Evolutionary conservation across 495 filamentous ascomycete genomes (phyloP).

Genomic region (Achaetomiella virescens): DNA sequence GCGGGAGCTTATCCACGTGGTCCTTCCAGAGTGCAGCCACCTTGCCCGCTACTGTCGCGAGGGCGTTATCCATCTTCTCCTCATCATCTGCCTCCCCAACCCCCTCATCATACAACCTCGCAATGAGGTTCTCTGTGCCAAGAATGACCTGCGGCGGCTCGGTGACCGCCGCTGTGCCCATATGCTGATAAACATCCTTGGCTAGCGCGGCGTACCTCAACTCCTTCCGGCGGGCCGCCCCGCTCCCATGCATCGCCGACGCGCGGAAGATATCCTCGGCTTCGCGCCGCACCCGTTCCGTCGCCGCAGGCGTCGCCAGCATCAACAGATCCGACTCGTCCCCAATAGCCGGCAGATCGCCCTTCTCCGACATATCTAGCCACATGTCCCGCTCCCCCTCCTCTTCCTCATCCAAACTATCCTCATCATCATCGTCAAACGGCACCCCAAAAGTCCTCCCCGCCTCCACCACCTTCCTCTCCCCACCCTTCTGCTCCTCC

Average conservation of each 20-base stretch:
- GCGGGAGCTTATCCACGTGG: slow-evolving; percentile 41
- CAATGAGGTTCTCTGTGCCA: slow-evolving; percentile 48
- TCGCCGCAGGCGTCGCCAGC: slow-evolving; percentile 42
- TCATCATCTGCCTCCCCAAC: slow-evolving; percentile 47
- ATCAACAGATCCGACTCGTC: slow-evolving; percentile 41
- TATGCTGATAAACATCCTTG: slow-evolving; percentile 44
- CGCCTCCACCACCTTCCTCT: slow-evolving; percentile 18
- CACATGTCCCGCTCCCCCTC: slow-evolving; percentile 29
- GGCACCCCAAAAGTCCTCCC: slow-evolving; percentile 32
- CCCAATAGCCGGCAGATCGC: slow-evolving; percentile 12
- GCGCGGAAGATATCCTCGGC: slow-evolving; percentile 41
- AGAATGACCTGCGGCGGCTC: slow-evolving; percentile 52
- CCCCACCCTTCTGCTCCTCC: slow-evolving; percentile 32
- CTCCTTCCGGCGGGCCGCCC: slow-evolving; percentile 30
- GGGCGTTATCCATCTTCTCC: slow-evolving; percentile 46
- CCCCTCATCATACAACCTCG: slow-evolving; percentile 51
- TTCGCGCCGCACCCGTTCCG: slow-evolving; percentile 38
- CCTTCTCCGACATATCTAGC: slow-evolving; percentile 21
- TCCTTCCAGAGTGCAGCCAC: slow-evolving; percentile 55
- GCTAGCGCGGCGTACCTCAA: slow-evolving; percentile 42
- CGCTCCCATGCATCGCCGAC: slow-evolving; percentile 34
- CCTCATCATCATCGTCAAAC: slow-evolving; percentile 26
- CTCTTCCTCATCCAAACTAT: slow-evolving; percentile 28
- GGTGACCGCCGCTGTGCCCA: slow-evolving; percentile 36
- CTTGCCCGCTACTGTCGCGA: slow-evolving; percentile 50